Evolutionary conservation across 768 basidiomycete genomes (phyloP), one percentile per base, ranked within the genome.

Genomic region (Punctularia strigosozonata): DNA sequence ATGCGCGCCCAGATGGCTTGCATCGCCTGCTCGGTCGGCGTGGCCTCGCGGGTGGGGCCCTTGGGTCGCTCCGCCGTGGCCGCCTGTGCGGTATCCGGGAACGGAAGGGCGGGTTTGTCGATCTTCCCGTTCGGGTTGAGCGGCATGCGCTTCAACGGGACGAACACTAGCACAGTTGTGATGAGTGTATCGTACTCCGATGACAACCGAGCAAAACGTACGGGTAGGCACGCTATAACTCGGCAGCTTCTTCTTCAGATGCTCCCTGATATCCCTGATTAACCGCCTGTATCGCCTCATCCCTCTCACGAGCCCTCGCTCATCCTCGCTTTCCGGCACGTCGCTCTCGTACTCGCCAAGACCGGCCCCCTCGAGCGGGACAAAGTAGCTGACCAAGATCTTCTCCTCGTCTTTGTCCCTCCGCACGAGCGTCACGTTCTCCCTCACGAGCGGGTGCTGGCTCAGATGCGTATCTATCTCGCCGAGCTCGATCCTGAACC

Each of bases 321-420:
- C 69, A 30, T 76, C 73, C 20, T 68, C 74, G 2, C 46, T 59
- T 6, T 64, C 66, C 1, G 60, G 60, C 3, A 76, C 62, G 47
- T 86, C 87, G 43, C 75, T 86, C 45, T 69, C 79, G 50, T 80
- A 79, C 3, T 68, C 82, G 33, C 74, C 73, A 48, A 94, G 62
- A 22, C 61, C 65, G 2, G 73, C 63, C 0, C 77, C 77, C 24
- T 79, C 76, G 26, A 91, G 61, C 10, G 95, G 94, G 13, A 99
- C 95, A 48, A 99, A 88, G 58, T 99, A 99, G 58, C 85, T 88
- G 45, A 99, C 84, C 21, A 99, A 75, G 24, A 97, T 91, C 66
- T 99, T 98, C 64, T 99, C 95, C 60, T 98, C 95, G 59, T 97
- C 89, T 66, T 98, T 98, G 65, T 99, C 94, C 56, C 94, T 68